Base-by-base conservation (phyloP, 805 yeast genomes). In the Candida hispaniensis region DNA sequence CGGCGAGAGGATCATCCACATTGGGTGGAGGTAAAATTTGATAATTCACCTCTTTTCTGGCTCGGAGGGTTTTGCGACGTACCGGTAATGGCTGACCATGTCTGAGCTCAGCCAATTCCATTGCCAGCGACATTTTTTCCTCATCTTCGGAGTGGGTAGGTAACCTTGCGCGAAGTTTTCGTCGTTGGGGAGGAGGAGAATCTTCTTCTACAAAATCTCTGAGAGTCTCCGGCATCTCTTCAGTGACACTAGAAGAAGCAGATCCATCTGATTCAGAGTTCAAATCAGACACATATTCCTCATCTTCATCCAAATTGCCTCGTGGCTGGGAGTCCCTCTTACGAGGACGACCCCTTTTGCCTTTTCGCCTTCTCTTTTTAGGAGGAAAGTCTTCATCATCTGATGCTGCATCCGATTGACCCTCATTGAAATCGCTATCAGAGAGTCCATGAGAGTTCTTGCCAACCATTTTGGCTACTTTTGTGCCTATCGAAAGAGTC, bases 21-120 rank as follows among this genome's bases (percentile, higher is more conserved):
- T 45, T 38, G 39, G 81, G 61, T 4, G 94, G 94, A 1, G 94
- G 94, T 0, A 94, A 88, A 7, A 85, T 63, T 9, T 76, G 69
- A 52, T 85, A 85, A 50, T 85, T 79, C 7, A 86, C 74, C 16
- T 75, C 74, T 39, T 85, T 73, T 43, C 85, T 55, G 42, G 74
- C 76, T 35, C 86, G 65, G 14, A 77, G 55, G 5, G 56, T 55
- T 38, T 46, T 48, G 17, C 48, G 47, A 18, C 54, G 44, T 14
- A 64, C 55, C 3, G 70, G 67, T 2, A 81, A 75, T 9, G 75
- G 73, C n/a, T 39, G 44, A 21, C 35, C 30, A 6, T 44, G 44
- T 8, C 44, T 44, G 10, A 47, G 32, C 9, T 47, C 51, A 1
- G 41, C 43, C 29, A 46, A 22, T 22, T 49, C 53, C 12, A 41